Conservation (phyloP, 768 basidiomycete genomes). For the Boletus subparvulus region DNA sequence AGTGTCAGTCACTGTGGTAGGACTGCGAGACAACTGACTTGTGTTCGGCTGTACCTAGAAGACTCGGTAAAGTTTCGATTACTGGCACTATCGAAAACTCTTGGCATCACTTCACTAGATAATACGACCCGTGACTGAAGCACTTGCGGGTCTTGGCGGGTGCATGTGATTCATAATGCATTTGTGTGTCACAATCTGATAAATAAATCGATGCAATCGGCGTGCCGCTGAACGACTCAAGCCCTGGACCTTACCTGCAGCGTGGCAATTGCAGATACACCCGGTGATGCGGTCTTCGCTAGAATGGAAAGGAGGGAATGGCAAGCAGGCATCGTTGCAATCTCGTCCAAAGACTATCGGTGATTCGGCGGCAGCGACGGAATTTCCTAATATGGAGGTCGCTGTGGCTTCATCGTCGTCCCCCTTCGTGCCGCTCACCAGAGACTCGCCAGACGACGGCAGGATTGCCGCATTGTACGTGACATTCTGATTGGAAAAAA, state of each 20-base stretch:
- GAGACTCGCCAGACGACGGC: slow-evolving; percentile 4
- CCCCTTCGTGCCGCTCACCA: not conserved
- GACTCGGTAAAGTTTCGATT: too few relatives aligned
- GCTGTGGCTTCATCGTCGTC: not conserved
- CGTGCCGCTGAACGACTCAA: not conserved
- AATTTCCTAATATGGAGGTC: slow-evolving; percentile 15
- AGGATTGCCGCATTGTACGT: slow-evolving; percentile 8
- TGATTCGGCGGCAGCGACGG: not conserved
- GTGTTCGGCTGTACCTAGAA: not conserved
- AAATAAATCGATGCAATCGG: not conserved
- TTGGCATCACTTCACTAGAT: too few relatives aligned
- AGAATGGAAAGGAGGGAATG: too few relatives aligned
- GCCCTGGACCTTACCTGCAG: not conserved
- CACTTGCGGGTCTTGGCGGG: not conserved
- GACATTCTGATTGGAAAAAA: not conserved
- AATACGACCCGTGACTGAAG: too few relatives aligned
- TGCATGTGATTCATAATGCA: not conserved
- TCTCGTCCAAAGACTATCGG: not conserved
- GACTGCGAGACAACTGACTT: not conserved
- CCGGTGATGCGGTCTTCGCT: not conserved
- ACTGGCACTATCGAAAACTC: too few relatives aligned
- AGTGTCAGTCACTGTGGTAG: not conserved
- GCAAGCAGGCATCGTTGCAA: not conserved
- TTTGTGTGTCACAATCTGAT: too few relatives aligned
- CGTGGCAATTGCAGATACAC: not conserved